Base-by-base conservation (phyloP, 73 alveolate genomes). In the Loxodes magnus region DNA sequence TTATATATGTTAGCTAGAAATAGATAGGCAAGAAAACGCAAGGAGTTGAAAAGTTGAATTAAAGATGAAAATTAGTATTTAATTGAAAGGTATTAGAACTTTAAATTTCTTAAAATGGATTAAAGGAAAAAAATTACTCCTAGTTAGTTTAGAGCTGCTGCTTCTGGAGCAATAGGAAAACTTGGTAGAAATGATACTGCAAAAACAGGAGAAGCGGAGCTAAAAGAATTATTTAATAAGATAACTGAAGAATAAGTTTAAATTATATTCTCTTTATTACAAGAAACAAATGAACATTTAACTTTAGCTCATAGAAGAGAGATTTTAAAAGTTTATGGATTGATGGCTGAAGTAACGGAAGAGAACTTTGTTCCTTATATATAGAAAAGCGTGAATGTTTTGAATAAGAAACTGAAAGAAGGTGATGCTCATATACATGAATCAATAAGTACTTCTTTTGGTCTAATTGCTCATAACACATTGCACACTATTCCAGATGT, bases 291-390 rank as follows among this genome's bases (percentile, higher is more conserved):
- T 53, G 90, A 75, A 25, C 80, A 61, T 42, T 24, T 46, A 10
- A 60, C 57, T 27, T 37, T 71, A 15, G 42, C 22, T 23, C 74
- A 75, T 26, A 67, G 44, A 52, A 67, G 54, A 51, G 90, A 75
- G 39, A 50, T 71, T 29, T 43, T 75, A 22, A 75, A 75, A 49
- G 37, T 75, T 7, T 75, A 69, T 39, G 84, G 76, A 0, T 15
- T 42, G 1, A 63, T 79, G 4, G 74, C 79, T 6, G 90, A 75
- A 33, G 56, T 75, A 4, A 60, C 69, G 42, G 90, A 75, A 53
- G 83, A 57, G 23, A 51, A 62, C 25, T 48, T 61, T 5, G 35
- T 69, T 9, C 90, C 90, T 1, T 75, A 56, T 29, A 20, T 75
- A 37, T 75, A 77, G 16, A 75, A 68, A 51, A 56, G 67, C 15